Evolutionary conservation across 148 eudicot species (phyloP).

Genomic region (Nyssa sinensis): DNA sequence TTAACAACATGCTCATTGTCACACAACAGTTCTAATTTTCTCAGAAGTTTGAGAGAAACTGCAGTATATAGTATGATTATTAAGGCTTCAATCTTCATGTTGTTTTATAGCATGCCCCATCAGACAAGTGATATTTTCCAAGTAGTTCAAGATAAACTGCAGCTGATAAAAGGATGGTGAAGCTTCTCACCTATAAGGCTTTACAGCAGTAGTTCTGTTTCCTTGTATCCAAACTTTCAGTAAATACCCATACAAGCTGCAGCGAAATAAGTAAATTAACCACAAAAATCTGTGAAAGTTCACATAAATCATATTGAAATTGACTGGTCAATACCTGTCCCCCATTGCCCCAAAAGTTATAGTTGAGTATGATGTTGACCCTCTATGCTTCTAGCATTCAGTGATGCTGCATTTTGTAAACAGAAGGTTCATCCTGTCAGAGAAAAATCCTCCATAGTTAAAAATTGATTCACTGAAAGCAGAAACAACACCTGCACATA

Average conservation of each 20-base stretch:
- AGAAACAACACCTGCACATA: too few species aligned
- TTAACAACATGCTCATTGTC: background rate
- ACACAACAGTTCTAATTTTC: background rate
- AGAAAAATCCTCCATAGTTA: too few species aligned
- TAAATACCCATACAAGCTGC: constrained; percentile 97
- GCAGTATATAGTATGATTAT: background rate
- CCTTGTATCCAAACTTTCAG: constrained; percentile 99
- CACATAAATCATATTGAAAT: constrained; percentile 14
- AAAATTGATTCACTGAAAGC: too few species aligned
- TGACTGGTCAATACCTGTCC: constrained; percentile 61
- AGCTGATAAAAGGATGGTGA: background rate
- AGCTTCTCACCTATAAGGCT: constrained; percentile 78
- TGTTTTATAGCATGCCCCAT: background rate
- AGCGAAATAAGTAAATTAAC: constrained; percentile 21
- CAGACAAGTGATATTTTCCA: background rate
- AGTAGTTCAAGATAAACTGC: background rate
- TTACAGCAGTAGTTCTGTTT: constrained; percentile 78
- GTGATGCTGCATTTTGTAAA: too few species aligned
- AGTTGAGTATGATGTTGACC: constrained; percentile 61
- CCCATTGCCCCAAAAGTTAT: constrained; percentile 99
- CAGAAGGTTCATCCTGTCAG: too few species aligned
- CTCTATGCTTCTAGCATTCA: too few species aligned
- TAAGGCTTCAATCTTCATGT: background rate
- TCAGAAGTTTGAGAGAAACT: background rate
- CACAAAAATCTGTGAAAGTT: constrained; percentile 15